Percentiles rank a stretch among this genome's conserved stretches.
phyloP scores from a whole-genome alignment of 1,139 yeast genomes.

The Yamadazyma blattariae region DNA sequence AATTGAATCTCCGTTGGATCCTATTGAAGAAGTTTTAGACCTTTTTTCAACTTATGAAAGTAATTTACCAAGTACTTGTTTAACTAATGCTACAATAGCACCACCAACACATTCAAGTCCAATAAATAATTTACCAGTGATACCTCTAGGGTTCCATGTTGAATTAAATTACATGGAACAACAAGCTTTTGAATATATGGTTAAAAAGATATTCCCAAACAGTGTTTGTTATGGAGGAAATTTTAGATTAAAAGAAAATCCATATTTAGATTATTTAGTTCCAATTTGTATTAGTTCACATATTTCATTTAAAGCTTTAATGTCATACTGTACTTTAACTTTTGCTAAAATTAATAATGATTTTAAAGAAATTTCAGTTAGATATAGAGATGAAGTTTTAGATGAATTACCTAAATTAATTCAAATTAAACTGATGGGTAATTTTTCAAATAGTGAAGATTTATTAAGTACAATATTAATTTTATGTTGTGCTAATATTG shows the following conservation, averaged over 20 bases:
- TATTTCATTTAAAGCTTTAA: constrained; percentile 27
- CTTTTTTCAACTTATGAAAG: neutral
- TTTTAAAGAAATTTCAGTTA: constrained; percentile 21
- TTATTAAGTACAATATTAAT: constrained; percentile 33
- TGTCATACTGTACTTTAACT: constrained; percentile 34
- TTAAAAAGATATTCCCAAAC: constrained; percentile 28
- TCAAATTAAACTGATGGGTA: constrained; percentile 16
- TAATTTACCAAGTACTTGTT: neutral
- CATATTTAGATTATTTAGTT: constrained; percentile 30
- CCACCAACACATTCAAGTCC: too few species aligned
- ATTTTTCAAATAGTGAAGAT: constrained; percentile 32
- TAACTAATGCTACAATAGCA: too few species aligned
- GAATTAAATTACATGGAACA: constrained; percentile 15
- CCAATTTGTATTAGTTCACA: constrained; percentile 29
- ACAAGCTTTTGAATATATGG: constrained; percentile 24
- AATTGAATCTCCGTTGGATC: too few species aligned
- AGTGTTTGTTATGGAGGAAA: constrained; percentile 27
- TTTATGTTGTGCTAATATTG: constrained; percentile 37
- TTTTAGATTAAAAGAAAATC: constrained; percentile 18
- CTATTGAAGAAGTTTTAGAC: neutral
- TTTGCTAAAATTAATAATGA: constrained; percentile 20
- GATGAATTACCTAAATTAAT: constrained; percentile 25
- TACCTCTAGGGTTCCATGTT: constrained; percentile 8
- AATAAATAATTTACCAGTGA: neutral
- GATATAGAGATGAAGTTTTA: constrained; percentile 23